Percentiles rank a stretch among this genome's conserved stretches.
phyloP scores from a whole-genome alignment of 768 basidiomycete species.

The Polyporus arcularius region DNA sequence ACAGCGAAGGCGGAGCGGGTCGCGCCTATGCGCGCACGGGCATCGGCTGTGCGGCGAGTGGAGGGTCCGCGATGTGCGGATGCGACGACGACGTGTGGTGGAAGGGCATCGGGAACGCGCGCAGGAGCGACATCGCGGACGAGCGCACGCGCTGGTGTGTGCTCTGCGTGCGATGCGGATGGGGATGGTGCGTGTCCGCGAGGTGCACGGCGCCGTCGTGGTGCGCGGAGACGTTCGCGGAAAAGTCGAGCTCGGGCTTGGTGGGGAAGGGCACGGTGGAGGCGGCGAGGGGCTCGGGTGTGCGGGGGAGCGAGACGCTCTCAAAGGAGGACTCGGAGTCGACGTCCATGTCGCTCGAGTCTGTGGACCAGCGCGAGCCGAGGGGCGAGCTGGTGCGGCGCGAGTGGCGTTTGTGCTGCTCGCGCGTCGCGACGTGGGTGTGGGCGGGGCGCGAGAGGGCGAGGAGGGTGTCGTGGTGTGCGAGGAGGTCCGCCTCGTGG shows the following conservation, averaged over 20 bases:
- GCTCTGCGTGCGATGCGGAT: conserved; percentile 1
- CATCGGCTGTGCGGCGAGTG: conserved; percentile 9
- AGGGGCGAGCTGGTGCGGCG: conserved; percentile 16
- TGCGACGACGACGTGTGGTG: conserved; percentile 18
- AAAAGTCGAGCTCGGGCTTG: conserved; percentile 18
- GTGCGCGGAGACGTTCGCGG: conserved; percentile 12
- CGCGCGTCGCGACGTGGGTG: conserved; percentile 20
- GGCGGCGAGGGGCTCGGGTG: conserved; percentile 21
- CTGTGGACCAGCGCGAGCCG: conserved; percentile 25
- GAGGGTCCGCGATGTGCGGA: conserved; percentile 4
- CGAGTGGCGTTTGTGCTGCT: conserved; percentile 6
- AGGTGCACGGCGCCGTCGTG: background rate
- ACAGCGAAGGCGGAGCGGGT: conserved; percentile 7
- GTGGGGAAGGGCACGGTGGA: conserved; percentile 18
- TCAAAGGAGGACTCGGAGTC: conserved; percentile 27
- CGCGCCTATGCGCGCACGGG: conserved; percentile 12
- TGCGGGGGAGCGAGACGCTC: conserved; percentile 23
- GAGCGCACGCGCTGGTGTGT: conserved; percentile 14
- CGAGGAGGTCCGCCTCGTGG: conserved; percentile 62
- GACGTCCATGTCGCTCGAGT: conserved; percentile 27
- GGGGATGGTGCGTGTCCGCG: conserved; percentile 12
- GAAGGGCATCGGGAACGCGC: conserved; percentile 31
- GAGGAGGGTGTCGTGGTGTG: conserved; percentile 40
- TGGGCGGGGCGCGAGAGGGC: conserved; percentile 32
- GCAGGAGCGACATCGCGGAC: conserved; percentile 31